These are phyloP conservation scores for Trametes coccinea DNA, from an alignment of 768 basidiomycete genomes.

Conservation along the genomic window DNA sequence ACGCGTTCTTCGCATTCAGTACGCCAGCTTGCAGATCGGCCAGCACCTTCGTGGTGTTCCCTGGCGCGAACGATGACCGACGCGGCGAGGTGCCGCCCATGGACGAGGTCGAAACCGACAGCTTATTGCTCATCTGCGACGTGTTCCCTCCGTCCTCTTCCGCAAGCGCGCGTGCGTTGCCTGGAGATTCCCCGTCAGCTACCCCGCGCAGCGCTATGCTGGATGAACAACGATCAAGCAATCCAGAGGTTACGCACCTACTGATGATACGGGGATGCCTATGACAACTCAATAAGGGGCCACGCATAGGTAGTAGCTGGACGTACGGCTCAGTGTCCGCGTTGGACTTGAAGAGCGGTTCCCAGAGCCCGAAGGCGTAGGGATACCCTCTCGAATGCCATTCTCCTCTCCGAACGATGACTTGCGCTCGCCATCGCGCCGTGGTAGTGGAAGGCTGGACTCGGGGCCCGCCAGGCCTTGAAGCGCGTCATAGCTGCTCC, in stretches of 20 bases:
- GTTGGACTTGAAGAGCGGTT: conserved; percentile 73
- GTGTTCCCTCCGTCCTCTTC: conserved; percentile 62
- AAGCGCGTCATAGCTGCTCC: conserved; percentile 73
- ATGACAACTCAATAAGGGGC: not conserved
- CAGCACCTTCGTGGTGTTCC: conserved; percentile 84
- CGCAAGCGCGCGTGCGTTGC: conserved; percentile 81
- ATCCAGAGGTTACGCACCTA: conserved; percentile 53
- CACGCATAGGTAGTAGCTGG: conserved; percentile 22
- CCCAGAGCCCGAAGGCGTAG: conserved; percentile 43
- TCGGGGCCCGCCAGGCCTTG: conserved; percentile 75
- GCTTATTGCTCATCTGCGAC: conserved; percentile 21
- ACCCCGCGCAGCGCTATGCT: conserved; percentile 15
- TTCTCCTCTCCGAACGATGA: conserved; percentile 42
- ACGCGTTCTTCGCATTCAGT: conserved; percentile 70
- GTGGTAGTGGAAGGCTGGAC: conserved; percentile 70
- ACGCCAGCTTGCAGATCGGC: conserved; percentile 87
- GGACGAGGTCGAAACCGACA: conserved; percentile 35
- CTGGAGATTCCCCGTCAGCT: conserved; percentile 39
- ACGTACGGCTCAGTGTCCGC: conserved; percentile 77
- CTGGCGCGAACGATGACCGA: conserved; percentile 63
- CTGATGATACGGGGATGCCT: conserved; percentile 54
- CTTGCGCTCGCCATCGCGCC: conserved; percentile 44
- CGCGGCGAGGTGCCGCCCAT: conserved; percentile 52
- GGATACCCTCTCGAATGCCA: conserved; percentile 74
- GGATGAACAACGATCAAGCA: not conserved